A percentile compares a stretch with the other conserved stretches of the same genome.
Conservation (phyloP, 805 yeast species). For the Pichia exigua region DNA sequence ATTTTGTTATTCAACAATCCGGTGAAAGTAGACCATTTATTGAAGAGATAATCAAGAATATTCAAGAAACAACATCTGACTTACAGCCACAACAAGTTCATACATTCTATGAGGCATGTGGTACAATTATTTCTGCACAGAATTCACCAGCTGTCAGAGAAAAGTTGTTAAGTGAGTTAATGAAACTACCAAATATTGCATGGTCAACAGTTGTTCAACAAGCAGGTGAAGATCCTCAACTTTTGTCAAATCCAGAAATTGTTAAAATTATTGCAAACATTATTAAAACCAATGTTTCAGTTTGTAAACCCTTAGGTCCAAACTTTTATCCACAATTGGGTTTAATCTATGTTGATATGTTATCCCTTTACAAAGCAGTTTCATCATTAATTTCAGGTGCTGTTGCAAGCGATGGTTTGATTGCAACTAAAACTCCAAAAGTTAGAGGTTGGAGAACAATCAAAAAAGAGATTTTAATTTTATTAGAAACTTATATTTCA, state of each 20-base stretch:
- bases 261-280: constrained; percentile 91
- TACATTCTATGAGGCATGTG: constrained; percentile 96
- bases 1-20: constrained; percentile 81
- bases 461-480: constrained; percentile 84
- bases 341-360: constrained; percentile 79
- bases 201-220: constrained; percentile 86
- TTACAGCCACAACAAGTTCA: constrained; percentile 96
- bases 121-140: constrained; percentile 86
- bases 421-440: constrained; percentile 91
- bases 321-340: constrained; percentile 86
- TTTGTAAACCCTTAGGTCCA: constrained; percentile 90
- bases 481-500: constrained; percentile 81
- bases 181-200: constrained; percentile 89
- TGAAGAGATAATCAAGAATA: constrained; percentile 76
- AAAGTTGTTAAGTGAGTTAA: constrained; percentile 63
- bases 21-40: constrained; percentile 87
- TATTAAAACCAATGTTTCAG: constrained; percentile 91
- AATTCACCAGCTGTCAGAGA: constrained; percentile 61
- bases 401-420: constrained; percentile 71
- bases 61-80: constrained; percentile 83
- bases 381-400: constrained; percentile 75
- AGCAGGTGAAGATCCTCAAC: constrained; percentile 74
- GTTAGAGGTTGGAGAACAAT: constrained; percentile 94
- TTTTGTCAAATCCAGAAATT: constrained; percentile 68
- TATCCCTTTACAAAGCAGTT: constrained; percentile 82